Evolutionary conservation across 1,284 basidiomycete species (phyloP), one percentile per base, ranked within the genome.

Genomic region (Entoloma clypeatum): DNA sequence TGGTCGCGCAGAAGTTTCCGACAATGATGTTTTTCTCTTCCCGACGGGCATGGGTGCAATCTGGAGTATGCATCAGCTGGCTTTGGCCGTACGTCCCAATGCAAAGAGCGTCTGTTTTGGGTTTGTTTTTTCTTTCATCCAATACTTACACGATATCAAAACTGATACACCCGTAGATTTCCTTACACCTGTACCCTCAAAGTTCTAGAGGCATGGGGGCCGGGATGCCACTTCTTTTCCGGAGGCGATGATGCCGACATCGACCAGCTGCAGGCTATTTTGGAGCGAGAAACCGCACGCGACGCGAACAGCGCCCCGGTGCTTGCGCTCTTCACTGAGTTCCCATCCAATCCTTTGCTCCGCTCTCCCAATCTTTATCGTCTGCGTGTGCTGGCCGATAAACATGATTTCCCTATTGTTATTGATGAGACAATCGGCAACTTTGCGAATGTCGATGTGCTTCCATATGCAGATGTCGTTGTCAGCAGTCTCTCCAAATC

Each of bases 141-240:
- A 41, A 4, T 18, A 14, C 11, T 6, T 27, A 4, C 0, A 10
- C 13, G n/a, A 16, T n/a, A 17, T 35, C 1, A 10, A 32, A 39
- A n/a, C 47, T 36, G n/a, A 36, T 35, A n/a, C 13, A 10, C 17
- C n/a, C 50, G 35, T 56, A 95, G 94, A 13, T 99, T 99, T 64
- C 89, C 94, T 0, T 99, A 98, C 63, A 92, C 85, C 7, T 96
- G 99, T 62, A 98, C 95, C n/a, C 77, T 97, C 47, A 99, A 99
- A 65, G 81, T 96, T 30, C 71, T 99, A 3, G 72, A 95, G 53
- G 98, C 99, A 64, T 99, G 94, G 92, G 96, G 96, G 1, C 89
- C 90, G 1, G 96, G 96, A 0, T 92, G 86, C 53, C 75, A 92
- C 61, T 96, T 98, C 69, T 77, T 90, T 45, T 95, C 94, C 2